A percentile compares a stretch with the other conserved stretches of the same genome.
These are phyloP conservation scores for Datura wrightii DNA, from an alignment of 257 asterid species.

Conservation along the genomic window DNA sequence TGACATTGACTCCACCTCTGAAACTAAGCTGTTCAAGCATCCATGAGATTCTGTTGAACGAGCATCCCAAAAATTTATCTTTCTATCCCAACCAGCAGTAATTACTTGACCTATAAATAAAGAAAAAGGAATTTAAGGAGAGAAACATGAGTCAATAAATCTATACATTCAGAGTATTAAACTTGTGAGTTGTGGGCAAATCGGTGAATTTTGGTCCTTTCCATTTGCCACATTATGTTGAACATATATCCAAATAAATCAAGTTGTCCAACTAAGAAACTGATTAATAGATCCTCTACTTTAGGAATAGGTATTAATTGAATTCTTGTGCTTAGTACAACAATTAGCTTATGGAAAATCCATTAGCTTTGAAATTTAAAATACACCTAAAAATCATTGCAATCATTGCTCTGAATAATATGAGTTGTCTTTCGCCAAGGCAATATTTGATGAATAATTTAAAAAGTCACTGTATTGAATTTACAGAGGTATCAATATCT, in stretches of 20 bases:
- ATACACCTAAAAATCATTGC: not conserved
- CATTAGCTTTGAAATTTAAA: not conserved
- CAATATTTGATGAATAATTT: not conserved
- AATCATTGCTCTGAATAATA: not conserved
- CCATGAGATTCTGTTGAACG: slow-evolving; percentile 52
- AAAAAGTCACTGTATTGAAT: not conserved
- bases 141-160: not conserved
- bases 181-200: not conserved
- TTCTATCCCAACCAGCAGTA: slow-evolving; percentile 82
- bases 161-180: not conserved
- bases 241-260: slow-evolving; percentile 1
- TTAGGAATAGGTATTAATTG: not conserved
- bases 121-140: not conserved
- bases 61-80: slow-evolving; percentile 81
- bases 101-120: slow-evolving; percentile 63
- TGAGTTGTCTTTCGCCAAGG: not conserved
- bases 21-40: slow-evolving; percentile 51
- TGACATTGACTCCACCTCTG: slow-evolving; percentile 76
- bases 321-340: not conserved
- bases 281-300: not conserved
- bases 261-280: not conserved
- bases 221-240: not conserved
- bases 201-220: not conserved
- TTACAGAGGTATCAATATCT: slow-evolving; percentile 40
- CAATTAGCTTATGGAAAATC: slow-evolving; percentile 9